Conservation (phyloP, 1,284 basidiomycete species). For the Pyrrhoderma lamaoense region DNA sequence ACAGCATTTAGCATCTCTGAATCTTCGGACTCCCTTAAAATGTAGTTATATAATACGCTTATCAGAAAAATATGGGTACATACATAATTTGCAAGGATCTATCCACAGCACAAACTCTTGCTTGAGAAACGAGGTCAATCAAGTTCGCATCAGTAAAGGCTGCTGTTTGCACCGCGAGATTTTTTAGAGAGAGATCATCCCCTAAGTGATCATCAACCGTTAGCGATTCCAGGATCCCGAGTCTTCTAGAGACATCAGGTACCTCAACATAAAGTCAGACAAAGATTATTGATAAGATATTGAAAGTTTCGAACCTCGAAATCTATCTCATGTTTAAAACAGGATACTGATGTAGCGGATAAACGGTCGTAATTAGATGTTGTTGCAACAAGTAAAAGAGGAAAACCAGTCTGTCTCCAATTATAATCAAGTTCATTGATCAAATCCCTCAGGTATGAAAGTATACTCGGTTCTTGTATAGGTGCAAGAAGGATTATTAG, state of each 20-base stretch:
- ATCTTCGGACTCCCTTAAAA: neutral
- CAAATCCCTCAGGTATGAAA: constrained; percentile 60
- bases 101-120: constrained; percentile 53
- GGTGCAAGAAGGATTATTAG: no score
- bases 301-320: constrained; percentile 54
- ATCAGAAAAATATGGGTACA: constrained; percentile 14
- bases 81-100: constrained; percentile 41
- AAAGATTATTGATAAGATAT: no score
- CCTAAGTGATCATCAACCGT: constrained; percentile 45
- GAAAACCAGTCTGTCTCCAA: constrained; percentile 56
- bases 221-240: constrained; percentile 51
- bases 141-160: constrained; percentile 87
- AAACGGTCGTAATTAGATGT: constrained; percentile 64
- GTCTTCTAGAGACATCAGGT: constrained; percentile 71
- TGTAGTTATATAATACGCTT: neutral
- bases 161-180: constrained; percentile 84
- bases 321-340: constrained; percentile 84
- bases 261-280: no score
- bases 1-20: constrained; percentile 47
- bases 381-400: constrained; percentile 72
- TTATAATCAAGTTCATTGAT: constrained; percentile 46
- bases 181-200: constrained; percentile 71
- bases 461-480: constrained; percentile 52
- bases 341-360: constrained; percentile 58
- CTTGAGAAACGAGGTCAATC: constrained; percentile 59